phyloP scores from a whole-genome alignment of 2,329 filamentous ascomycete species.

The Pestalotiopsis sp. region DNA sequence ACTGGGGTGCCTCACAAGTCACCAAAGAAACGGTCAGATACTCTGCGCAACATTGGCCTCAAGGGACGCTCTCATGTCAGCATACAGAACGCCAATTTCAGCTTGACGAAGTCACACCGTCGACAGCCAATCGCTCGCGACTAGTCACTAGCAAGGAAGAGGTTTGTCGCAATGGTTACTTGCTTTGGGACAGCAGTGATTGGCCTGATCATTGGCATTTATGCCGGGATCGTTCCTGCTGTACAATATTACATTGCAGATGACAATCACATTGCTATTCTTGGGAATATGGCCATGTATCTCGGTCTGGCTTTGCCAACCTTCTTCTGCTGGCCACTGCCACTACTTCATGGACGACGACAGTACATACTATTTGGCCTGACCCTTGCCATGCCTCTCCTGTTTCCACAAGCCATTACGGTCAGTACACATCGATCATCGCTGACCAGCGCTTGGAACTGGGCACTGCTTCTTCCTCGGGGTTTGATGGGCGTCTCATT shows the following conservation, averaged over 20 bases:
- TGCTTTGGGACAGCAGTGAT: constrained; percentile 75
- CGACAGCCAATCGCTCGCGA: constrained; percentile 72
- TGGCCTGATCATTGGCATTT: constrained; percentile 73
- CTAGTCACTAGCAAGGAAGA: constrained; percentile 69
- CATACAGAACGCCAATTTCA: constrained; percentile 52
- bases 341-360: constrained; percentile 75
- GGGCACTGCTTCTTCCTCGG: constrained; percentile 64
- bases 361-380: constrained; percentile 74
- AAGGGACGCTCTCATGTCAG: constrained; percentile 57
- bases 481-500: constrained; percentile 69
- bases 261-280: constrained; percentile 65
- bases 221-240: constrained; percentile 76
- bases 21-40: constrained; percentile 20
- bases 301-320: constrained; percentile 71
- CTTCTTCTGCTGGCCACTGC: constrained; percentile 73
- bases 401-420: constrained; percentile 75
- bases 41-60: constrained; percentile 42
- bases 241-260: constrained; percentile 79
- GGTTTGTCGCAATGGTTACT: constrained; percentile 68
- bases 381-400: constrained; percentile 69
- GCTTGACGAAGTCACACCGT: constrained; percentile 55
- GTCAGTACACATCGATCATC: constrained; percentile 61
- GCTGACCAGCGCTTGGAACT: constrained; percentile 56
- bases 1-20: constrained; percentile 11
- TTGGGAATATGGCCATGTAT: constrained; percentile 76